Conservation (phyloP, 768 basidiomycete species). For the Mrakia blollopis region DNA sequence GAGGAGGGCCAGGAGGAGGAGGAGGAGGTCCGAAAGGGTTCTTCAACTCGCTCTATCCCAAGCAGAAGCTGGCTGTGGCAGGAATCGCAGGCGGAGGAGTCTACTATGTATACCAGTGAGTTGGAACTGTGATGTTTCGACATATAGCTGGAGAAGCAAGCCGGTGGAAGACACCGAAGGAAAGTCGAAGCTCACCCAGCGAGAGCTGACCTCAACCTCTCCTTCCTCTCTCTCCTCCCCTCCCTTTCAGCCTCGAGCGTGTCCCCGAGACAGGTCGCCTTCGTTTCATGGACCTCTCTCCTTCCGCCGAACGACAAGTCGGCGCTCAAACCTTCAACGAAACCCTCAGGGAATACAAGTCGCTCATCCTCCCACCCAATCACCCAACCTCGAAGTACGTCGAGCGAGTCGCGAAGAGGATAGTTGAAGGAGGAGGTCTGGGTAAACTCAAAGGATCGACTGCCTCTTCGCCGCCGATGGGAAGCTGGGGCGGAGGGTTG, state of each 20-base stretch:
- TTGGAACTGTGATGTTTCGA: not conserved
- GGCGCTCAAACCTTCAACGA: conserved; percentile 44
- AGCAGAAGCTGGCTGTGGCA: conserved; percentile 12
- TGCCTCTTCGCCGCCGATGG: conserved; percentile 7
- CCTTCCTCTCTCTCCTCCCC: not conserved
- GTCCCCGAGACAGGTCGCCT: conserved; percentile 81
- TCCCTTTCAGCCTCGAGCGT: conserved; percentile 62
- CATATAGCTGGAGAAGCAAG: not conserved
- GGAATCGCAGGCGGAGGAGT: conserved; percentile 10
- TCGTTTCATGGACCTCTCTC: conserved; percentile 77
- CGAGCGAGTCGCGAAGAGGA: conserved; percentile 60
- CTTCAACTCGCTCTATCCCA: not conserved
- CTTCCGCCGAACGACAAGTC: conserved; percentile 56
- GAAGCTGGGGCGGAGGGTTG: not conserved
- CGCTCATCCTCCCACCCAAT: conserved; percentile 58
- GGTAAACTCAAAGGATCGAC: conserved; percentile 53
- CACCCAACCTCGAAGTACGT: conserved; percentile 66
- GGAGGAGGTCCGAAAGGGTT: not conserved
- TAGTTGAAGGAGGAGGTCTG: conserved; percentile 67
- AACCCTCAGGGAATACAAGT: conserved; percentile 53
- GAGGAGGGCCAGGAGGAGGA: not conserved
- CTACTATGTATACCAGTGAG: conserved; percentile 26
- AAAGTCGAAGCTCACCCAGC: not conserved
- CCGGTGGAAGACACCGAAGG: not conserved
- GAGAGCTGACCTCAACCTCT: not conserved